These are phyloP conservation scores for Colletotrichum karsti DNA, from an alignment of 2,329 filamentous ascomycete species.

Conservation along the genomic window DNA sequence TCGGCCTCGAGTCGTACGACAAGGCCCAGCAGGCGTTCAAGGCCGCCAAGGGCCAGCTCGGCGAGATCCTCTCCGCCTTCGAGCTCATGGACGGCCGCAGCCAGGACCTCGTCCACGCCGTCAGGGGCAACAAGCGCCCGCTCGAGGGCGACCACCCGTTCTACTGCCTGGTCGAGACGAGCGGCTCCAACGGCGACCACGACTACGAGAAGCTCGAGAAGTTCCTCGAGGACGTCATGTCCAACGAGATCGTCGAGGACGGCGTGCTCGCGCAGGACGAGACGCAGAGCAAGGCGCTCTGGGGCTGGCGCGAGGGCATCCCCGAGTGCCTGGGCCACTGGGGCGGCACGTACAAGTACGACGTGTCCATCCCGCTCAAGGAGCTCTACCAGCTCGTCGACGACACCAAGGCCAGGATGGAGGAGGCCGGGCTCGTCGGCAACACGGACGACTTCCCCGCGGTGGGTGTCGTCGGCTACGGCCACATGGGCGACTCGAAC, in stretches of 20 bases:
- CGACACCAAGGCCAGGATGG: constrained; percentile 79
- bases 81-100: constrained; percentile 93
- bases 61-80: constrained; percentile 96
- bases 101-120: constrained; percentile 78
- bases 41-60: constrained; percentile 88
- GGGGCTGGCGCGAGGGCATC: constrained; percentile 94
- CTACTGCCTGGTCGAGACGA: constrained; percentile 97
- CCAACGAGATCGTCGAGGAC: constrained; percentile 84
- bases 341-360: constrained; percentile 98
- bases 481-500: constrained; percentile 98
- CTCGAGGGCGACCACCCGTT: constrained; percentile 88
- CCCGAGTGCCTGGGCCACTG: constrained; percentile 89
- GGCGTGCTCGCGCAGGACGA: constrained; percentile 94
- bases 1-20: constrained; percentile 90
- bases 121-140: constrained; percentile 80
- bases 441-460: constrained; percentile 81
- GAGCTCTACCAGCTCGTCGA: constrained; percentile 92
- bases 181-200: constrained; percentile 92
- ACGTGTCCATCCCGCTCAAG: constrained; percentile 89
- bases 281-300: constrained; percentile 85
- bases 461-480: constrained; percentile 92
- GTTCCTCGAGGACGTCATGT: constrained; percentile 93
- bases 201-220: constrained; percentile 89
- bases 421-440: constrained; percentile 78
- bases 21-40: constrained; percentile 87